Percentiles rank a stretch among this genome's conserved stretches.
These are phyloP conservation scores for Cytospora paraplurivora DNA, from an alignment of 2,329 filamentous ascomycete species.

Conservation along the genomic window DNA sequence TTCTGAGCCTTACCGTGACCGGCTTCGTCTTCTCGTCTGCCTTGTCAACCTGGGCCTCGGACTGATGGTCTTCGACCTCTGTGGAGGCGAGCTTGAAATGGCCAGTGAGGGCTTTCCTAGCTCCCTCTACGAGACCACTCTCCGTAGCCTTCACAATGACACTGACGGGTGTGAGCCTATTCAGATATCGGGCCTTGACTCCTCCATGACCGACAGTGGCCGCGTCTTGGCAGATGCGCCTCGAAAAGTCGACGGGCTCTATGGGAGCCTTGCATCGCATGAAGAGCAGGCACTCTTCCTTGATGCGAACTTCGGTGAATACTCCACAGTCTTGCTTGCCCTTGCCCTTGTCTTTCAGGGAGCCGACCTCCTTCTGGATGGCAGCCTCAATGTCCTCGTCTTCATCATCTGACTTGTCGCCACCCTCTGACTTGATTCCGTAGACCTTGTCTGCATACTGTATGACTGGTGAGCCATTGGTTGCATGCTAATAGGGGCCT, in stretches of 20 bases:
- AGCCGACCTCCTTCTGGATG: slow-evolving; percentile 71
- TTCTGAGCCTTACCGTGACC: slow-evolving; percentile 7
- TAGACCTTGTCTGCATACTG: slow-evolving; percentile 69
- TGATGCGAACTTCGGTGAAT: slow-evolving; percentile 57
- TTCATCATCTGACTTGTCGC: slow-evolving; percentile 46
- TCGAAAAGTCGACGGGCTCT: slow-evolving; percentile 57
- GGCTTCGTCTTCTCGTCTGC: slow-evolving; percentile 22
- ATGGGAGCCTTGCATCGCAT: slow-evolving; percentile 58
- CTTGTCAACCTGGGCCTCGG: slow-evolving; percentile 24
- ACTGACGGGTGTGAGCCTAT: slow-evolving; percentile 56
- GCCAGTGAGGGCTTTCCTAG: slow-evolving; percentile 60
- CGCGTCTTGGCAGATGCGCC: slow-evolving; percentile 56
- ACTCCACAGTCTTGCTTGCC: slow-evolving; percentile 46
- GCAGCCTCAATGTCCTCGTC: slow-evolving; percentile 70
- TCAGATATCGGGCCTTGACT: slow-evolving; percentile 58
- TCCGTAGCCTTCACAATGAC: slow-evolving; percentile 66
- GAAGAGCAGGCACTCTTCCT: slow-evolving; percentile 65
- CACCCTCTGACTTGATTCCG: slow-evolving; percentile 47
- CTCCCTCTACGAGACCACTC: slow-evolving; percentile 67
- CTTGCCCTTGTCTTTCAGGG: slow-evolving; percentile 52
- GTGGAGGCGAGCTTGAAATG: slow-evolving; percentile 60
- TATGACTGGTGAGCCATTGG: slow-evolving; percentile 27
- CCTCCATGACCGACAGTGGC: slow-evolving; percentile 15
- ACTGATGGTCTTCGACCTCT: slow-evolving; percentile 41
- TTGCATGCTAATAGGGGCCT: neutral